Conservation (phyloP, 345 rosid species). For the Clausena lansium region DNA sequence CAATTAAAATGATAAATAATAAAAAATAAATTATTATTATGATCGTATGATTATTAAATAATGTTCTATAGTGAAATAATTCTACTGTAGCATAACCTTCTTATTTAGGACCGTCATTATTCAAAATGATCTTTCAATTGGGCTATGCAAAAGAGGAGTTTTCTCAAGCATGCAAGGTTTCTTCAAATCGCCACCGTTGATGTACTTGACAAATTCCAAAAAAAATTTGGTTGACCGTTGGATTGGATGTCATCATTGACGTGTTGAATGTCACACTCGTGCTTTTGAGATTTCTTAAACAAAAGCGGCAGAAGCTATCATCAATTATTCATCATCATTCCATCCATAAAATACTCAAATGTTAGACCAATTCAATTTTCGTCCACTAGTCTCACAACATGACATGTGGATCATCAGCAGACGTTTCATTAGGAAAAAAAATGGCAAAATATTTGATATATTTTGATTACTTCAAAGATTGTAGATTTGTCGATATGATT, state of each 20-base stretch:
- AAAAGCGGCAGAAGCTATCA: not conserved
- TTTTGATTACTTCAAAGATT: not conserved
- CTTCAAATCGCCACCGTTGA: not conserved
- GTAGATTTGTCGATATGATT: not conserved
- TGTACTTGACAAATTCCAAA: not conserved
- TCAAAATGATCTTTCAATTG: no score
- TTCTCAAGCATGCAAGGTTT: not conserved
- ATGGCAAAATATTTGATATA: not conserved
- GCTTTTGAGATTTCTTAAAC: not conserved
- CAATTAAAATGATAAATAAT: no score
- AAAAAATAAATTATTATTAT: no score
- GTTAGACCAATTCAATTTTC: slow-evolving; percentile 8
- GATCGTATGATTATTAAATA: no score
- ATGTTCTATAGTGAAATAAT: no score
- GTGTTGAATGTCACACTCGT: no score
- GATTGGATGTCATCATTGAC: no score
- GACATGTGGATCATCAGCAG: not conserved
- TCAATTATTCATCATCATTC: not conserved
- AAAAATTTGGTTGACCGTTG: not conserved
- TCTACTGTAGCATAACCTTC: no score
- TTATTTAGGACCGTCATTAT: no score
- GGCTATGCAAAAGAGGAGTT: no score
- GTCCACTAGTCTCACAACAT: not conserved
- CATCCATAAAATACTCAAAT: not conserved
- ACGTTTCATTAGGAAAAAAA: not conserved